Conservation (phyloP, 2,329 filamentous ascomycete genomes). For the Penicillium sp. region DNA sequence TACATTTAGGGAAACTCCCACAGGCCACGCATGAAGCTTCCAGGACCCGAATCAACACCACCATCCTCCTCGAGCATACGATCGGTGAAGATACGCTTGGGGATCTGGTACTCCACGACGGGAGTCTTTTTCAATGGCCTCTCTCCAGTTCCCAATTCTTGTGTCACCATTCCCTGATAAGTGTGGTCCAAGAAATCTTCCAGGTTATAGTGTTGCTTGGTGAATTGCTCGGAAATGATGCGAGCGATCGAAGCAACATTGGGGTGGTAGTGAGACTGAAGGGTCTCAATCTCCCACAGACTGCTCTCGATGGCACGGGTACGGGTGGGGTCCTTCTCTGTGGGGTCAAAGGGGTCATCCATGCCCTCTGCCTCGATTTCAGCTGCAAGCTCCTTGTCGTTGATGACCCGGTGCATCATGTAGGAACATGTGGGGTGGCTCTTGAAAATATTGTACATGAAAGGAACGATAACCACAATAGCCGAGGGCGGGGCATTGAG, state of each 20-base stretch:
- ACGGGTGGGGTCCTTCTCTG: conserved; percentile 78
- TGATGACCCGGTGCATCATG: conserved; percentile 82
- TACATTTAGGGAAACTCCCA: conserved; percentile 35
- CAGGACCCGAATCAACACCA: conserved; percentile 39
- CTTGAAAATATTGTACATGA: conserved; percentile 93
- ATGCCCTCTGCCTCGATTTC: conserved; percentile 62
- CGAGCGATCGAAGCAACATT: conserved; percentile 93
- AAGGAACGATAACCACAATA: conserved; percentile 84
- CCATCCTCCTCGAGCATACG: conserved; percentile 42
- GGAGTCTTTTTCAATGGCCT: conserved; percentile 84
- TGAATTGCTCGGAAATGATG: conserved; percentile 95
- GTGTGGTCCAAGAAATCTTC: conserved; percentile 97
- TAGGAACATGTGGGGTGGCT: conserved; percentile 88
- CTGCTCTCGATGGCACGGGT: conserved; percentile 88
- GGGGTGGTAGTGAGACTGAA: conserved; percentile 93
- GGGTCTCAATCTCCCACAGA: conserved; percentile 89
- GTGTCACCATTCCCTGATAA: conserved; percentile 73
- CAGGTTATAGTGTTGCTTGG: conserved; percentile 90
- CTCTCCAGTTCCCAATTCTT: conserved; percentile 63
- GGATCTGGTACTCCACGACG: conserved; percentile 91
- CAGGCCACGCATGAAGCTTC: conserved; percentile 36
- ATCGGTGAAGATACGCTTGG: conserved; percentile 71
- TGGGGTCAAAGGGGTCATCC: conserved; percentile 73
- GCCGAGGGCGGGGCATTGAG: conserved; percentile 87
- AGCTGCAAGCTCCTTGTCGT: conserved; percentile 58